Base-by-base conservation (phyloP, 1,139 yeast species). In the Sugiyamaella pinicola region DNA sequence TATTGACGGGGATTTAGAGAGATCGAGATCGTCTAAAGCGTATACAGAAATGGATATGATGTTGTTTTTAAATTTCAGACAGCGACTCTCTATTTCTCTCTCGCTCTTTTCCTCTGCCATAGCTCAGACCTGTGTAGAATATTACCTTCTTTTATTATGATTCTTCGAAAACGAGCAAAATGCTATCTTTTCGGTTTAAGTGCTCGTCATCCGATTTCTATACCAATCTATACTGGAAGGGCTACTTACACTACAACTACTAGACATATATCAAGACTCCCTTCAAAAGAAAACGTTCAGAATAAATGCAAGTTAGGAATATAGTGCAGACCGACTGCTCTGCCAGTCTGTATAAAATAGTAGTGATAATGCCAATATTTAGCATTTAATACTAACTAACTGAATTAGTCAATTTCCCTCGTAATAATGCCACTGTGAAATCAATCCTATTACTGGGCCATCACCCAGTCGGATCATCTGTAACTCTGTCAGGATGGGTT, bases 401-500 rank as follows among this genome's bases (percentile, higher is more conserved):
- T 2, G 31, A 26, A 3, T 19, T 42, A 56, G 60, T 59, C 40
- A 46, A 40, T 18, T 61, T 61, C 51, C 63, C 62, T 4, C 35
- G 58, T 33, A 56, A 58, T 12, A 54, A 58, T 18, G 54, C 57
- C 35, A 49, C 57, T 8, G 55, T 60, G 5, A 49, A 55, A 26
- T 40, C 54, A 15, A 19, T 55, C 13, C 8, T 24, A 7, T 26
- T 24, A 24, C 28, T n/a, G n/a, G 28, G 9, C 28, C n/a, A 3
- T n/a, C 31, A 26, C 4, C 33, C 44, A 29, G n/a, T 9, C 18
- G 42, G 47, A 15, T 38, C 52, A 37, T 12, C 24, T 10, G 35
- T 39, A 5, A 60, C 60, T 3, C 62, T 87, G 18, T 80, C 86
- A 62, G 98, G 98, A 0, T 95, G 96, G 87, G 78, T 91, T 21